Conservation (phyloP, 805 yeast species). For the Schwanniomyces yamadae region DNA sequence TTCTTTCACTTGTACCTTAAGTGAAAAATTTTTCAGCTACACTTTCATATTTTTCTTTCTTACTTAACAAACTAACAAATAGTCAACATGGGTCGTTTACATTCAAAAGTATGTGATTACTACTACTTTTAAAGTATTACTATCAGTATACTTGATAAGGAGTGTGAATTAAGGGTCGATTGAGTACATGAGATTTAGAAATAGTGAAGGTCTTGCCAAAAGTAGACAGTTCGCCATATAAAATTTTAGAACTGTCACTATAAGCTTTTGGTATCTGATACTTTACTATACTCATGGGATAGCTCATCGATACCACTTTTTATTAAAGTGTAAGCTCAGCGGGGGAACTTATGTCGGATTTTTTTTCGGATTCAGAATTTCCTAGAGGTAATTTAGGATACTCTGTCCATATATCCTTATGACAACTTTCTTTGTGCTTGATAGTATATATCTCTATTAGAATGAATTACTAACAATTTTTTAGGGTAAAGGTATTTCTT, state of each 20-base stretch:
- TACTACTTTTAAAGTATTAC: conserved; percentile 1
- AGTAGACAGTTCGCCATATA: conserved; percentile 17
- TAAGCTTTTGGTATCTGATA: conserved; percentile 25
- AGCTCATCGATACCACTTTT: conserved; percentile 57
- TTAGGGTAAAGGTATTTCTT: conserved; percentile 98
- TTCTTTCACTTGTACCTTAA: not conserved
- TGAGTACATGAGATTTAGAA: conserved; percentile 7
- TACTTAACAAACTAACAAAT: conserved; percentile 31
- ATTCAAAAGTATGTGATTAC: conserved; percentile 82
- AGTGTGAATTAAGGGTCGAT: conserved; percentile 10
- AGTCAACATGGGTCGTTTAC: conserved; percentile 98
- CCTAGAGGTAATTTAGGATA: too few relatives aligned
- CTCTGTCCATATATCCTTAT: too few relatives aligned
- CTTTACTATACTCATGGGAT: conserved; percentile 8
- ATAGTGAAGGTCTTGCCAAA: conserved; percentile 26
- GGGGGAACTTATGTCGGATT: conserved; percentile 19
- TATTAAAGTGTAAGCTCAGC: conserved; percentile 21
- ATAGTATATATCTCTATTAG: conserved; percentile 1
- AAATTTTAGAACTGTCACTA: conserved; percentile 9
- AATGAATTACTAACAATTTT: conserved; percentile 40
- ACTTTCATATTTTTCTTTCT: conserved; percentile 9
- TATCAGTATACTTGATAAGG: conserved; percentile 20
- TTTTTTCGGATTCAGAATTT: too few relatives aligned
- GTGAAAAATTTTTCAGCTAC: conserved; percentile 10
- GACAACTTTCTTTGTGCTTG: too few relatives aligned